Base-by-base conservation (phyloP, 441 rosid genomes). In the Raphanus hybrid region DNA sequence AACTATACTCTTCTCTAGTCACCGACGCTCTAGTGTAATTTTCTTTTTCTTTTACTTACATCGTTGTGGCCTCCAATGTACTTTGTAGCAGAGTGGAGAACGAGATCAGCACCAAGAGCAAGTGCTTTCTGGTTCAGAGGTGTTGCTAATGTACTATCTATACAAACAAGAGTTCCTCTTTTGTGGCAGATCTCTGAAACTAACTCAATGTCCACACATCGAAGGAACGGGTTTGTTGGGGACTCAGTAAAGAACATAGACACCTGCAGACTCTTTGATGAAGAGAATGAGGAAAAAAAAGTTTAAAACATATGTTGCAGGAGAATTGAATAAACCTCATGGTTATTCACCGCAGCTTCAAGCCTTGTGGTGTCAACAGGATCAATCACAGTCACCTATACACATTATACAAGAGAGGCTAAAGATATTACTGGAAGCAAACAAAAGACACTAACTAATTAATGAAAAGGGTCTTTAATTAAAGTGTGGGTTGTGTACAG, bases 91-190 rank as follows among this genome's bases (percentile, higher is more conserved):
- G 61, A 55, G 12, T 55, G 61, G 27, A 55, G 0, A 58, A 89
- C 81, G 75, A 94, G 90, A 88, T 94, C 98, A 75, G 97, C 95
- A 64, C 96, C 98, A 75, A 88, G 91, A 18, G 92, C 82, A 69
- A 93, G 90, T 11, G 90, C 93, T 77, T 90, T 93, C 75, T 93
- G 98, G 77, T 93, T 93, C 75, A 93, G 72, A 79, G 96, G 92
- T 72, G 97, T 89, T 45, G 97, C 98, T 75, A 57, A 3, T 3
- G 61, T 57, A 93, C 92, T 89, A 75, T 93, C 98, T 64, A 93
- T 85, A 84, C 98, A 94, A 29, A 94, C 97, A 64, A 92, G 69
- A 59, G 94, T 87, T 75, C 96, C 97, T 73, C 91, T 90, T 59
- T 78, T 87, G 79, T 85, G 94, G 80, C 97, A 93, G 29, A 94